Base-by-base conservation (phyloP, 2,329 filamentous ascomycete species). In the Nothopassalora personata region DNA sequence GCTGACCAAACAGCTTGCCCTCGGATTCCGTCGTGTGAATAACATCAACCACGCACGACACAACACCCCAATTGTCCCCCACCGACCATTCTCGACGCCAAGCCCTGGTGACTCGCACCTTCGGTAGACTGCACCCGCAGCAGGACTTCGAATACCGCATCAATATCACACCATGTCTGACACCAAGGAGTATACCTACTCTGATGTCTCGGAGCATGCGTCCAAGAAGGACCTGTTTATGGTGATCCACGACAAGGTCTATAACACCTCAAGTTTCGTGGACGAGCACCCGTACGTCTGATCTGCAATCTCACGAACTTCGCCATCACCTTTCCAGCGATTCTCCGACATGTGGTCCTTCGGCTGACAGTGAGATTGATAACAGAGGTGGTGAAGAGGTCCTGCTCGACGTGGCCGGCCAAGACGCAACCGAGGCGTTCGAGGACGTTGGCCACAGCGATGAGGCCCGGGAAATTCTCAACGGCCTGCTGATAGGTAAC, bases 381-480 rank as follows among this genome's bases (percentile, higher is more conserved):
- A 51, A 45, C 33, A 97, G 94, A 71, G 94, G 94, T 81, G 94
- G 94, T 80, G 94, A 99, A 80, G 94, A 99, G 81, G 94, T 99
- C 69, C 81, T 99, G 64, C 88, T 99, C 68, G 94, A 99, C 69
- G 92, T 97, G 65, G 94, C 83, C 72, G 94, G 94, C 68, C 92
- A 96, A 80, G 94, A 99, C 77, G 89, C 90, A 71, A 96, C 93
- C 70, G 94, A 97, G 80, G 93, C 94, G 63, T 99, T 99, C 75
- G 94, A 99, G 81, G 94, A 99, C 78, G 94, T 99, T 72, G 94
- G 94, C 73, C 94, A 99, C 88, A 95, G 90, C 71, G 94, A 99
- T 77, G 94, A 99, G 83, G 94, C 94, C 67, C 88, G 94, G 67
- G 93, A 97, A 81, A 93, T 96, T 67, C 86, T 99, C 59, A 86